Conservation (phyloP, 2,329 filamentous ascomycete species). For the Pestalotiopsis sp. region DNA sequence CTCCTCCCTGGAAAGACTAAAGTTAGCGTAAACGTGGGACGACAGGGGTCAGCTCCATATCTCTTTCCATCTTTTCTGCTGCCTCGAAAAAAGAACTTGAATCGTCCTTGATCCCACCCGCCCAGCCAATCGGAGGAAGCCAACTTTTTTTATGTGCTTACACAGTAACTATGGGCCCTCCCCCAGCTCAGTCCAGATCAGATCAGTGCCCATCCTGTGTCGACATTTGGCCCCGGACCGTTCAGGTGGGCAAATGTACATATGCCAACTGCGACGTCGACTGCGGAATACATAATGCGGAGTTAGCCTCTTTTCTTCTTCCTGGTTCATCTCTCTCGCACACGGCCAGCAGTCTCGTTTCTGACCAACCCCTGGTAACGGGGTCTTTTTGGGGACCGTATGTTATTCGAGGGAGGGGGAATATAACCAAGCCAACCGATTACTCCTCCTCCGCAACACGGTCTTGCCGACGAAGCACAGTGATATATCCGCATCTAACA, state of each 20-base stretch:
- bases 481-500: neutral
- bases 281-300: no score
- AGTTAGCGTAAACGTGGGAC: constrained; percentile 9
- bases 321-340: no score
- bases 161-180: neutral
- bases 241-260: neutral
- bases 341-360: no score
- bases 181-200: neutral
- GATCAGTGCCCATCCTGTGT: neutral
- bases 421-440: neutral
- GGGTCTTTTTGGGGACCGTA: no score
- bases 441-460: neutral
- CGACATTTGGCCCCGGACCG: neutral
- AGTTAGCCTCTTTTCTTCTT: no score
- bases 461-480: neutral
- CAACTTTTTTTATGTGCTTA: neutral
- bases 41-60: constrained; percentile 2
- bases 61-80: neutral
- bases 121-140: constrained; percentile 1
- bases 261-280: neutral
- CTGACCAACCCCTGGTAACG: no score
- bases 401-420: neutral
- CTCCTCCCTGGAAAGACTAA: constrained; percentile 1
- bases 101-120: neutral
- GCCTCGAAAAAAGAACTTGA: neutral